Conservation (phyloP, 352 stramenopile species). For the Phytophthora capsici region DNA sequence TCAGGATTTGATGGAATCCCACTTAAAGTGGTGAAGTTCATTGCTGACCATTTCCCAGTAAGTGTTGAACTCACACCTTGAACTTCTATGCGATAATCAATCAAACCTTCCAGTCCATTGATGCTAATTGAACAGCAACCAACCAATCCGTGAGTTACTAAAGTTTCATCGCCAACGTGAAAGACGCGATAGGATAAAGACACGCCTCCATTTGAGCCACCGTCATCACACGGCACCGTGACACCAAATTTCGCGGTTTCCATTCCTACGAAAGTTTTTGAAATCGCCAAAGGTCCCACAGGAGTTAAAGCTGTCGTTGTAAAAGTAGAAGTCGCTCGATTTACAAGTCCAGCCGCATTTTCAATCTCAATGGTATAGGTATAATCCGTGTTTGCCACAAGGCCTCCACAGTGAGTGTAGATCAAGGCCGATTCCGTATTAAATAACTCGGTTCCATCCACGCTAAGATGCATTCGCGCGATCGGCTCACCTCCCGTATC, state of each 20-base stretch:
- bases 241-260: constrained; percentile 25
- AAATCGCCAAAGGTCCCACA: constrained; percentile 24
- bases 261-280: constrained; percentile 2
- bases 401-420: constrained; percentile 46
- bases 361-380: constrained; percentile 56
- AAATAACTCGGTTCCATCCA: constrained; percentile 35
- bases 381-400: constrained; percentile 32
- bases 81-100: constrained; percentile 34
- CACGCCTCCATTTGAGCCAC: constrained; percentile 11
- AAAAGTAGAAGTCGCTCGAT: constrained; percentile 31
- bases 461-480: constrained; percentile 39
- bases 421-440: constrained; percentile 24
- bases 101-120: constrained; percentile 22
- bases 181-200: constrained; percentile 15
- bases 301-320: constrained; percentile 18
- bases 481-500: constrained; percentile 51
- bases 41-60: constrained; percentile 32
- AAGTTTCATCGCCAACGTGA: constrained; percentile 15
- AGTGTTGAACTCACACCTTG: constrained; percentile 24
- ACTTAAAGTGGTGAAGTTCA: constrained; percentile 36
- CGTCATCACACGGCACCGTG: constrained; percentile 42
- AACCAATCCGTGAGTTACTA: constrained; percentile 18
- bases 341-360: constrained; percentile 44
- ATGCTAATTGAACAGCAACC: constrained; percentile 16
- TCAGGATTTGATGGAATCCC: constrained; percentile 33